Conservation (phyloP, 495 filamentous ascomycete species). For the Penicillium coffeae region DNA sequence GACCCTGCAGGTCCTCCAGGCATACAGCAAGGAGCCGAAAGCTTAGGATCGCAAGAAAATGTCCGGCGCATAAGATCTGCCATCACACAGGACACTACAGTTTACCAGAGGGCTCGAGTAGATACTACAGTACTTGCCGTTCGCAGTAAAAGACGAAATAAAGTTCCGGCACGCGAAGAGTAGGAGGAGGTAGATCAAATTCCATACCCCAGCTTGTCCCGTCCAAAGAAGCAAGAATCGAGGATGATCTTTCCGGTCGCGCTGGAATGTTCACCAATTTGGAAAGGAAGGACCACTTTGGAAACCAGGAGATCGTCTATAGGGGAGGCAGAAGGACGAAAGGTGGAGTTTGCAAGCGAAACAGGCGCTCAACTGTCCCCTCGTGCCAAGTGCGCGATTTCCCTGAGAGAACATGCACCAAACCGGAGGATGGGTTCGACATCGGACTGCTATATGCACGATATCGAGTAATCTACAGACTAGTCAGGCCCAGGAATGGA, state of each 20-base stretch:
- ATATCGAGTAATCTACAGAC: not conserved
- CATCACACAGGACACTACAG: not conserved
- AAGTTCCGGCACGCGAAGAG: not conserved
- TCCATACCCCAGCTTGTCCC: conserved; percentile 1
- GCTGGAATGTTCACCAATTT: conserved; percentile 19
- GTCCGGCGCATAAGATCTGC: not conserved
- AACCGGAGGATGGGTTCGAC: not conserved
- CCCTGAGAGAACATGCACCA: not conserved
- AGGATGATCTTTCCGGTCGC: conserved; percentile 10
- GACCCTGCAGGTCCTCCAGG: conserved; percentile 16
- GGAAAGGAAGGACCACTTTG: not conserved
- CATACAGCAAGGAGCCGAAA: not conserved
- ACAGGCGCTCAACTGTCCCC: not conserved
- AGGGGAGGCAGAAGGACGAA: not conserved
- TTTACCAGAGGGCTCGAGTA: not conserved
- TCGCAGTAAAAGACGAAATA: not conserved
- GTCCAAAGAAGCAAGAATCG: conserved; percentile 1
- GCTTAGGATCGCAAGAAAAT: not conserved
- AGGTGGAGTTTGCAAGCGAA: not conserved
- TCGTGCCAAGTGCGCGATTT: conserved; percentile 14
- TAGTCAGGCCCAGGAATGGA: conserved; percentile 8
- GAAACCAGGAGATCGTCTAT: not conserved
- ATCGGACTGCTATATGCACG: not conserved
- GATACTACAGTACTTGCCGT: not conserved
- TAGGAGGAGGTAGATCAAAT: conserved; percentile 2